These are phyloP conservation scores for Apiotrichum veenhuisii DNA, from an alignment of 1,284 basidiomycete genomes.

Conservation along the genomic window DNA sequence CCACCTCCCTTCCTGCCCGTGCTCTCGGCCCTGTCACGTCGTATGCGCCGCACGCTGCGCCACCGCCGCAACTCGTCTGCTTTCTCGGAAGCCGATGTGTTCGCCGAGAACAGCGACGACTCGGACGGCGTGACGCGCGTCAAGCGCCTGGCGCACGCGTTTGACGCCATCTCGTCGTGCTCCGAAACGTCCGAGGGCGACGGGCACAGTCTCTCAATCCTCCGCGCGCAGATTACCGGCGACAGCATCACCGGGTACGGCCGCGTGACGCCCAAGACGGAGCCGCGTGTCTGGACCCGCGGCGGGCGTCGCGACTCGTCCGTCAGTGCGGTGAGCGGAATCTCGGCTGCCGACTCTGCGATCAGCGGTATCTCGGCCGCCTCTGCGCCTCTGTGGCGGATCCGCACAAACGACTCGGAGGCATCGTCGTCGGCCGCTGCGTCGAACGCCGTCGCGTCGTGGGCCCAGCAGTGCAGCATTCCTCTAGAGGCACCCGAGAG, in stretches of 20 bases:
- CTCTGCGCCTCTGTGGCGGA: constrained; percentile 11
- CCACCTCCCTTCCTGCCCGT: constrained; percentile 44
- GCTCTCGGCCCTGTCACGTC: constrained; percentile 34
- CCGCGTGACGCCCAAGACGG: constrained; percentile 13
- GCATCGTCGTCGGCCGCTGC: neutral
- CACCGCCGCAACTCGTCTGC: constrained; percentile 20
- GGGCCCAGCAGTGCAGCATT: constrained; percentile 2
- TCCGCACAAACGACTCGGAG: neutral
- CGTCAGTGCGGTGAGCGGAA: constrained; percentile 1
- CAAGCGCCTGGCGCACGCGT: constrained; percentile 34
- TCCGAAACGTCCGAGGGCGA: constrained; percentile 25
- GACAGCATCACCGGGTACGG: constrained; percentile 28
- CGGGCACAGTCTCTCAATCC: constrained; percentile 12
- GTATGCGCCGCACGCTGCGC: constrained; percentile 28
- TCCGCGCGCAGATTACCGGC: constrained; percentile 33
- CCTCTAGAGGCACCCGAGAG: neutral
- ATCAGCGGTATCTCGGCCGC: constrained; percentile 8
- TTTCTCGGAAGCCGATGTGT: constrained; percentile 31
- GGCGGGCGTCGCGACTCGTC: constrained; percentile 11
- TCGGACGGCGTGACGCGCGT: constrained; percentile 31
- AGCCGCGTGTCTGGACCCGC: constrained; percentile 3
- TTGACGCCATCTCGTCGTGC: constrained; percentile 32
- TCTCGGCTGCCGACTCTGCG: neutral
- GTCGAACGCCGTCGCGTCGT: neutral
- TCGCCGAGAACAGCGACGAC: constrained; percentile 14